These are phyloP conservation scores for Talaromyces proteolyticus DNA, from an alignment of 495 filamentous ascomycete species.

Conservation along the genomic window DNA sequence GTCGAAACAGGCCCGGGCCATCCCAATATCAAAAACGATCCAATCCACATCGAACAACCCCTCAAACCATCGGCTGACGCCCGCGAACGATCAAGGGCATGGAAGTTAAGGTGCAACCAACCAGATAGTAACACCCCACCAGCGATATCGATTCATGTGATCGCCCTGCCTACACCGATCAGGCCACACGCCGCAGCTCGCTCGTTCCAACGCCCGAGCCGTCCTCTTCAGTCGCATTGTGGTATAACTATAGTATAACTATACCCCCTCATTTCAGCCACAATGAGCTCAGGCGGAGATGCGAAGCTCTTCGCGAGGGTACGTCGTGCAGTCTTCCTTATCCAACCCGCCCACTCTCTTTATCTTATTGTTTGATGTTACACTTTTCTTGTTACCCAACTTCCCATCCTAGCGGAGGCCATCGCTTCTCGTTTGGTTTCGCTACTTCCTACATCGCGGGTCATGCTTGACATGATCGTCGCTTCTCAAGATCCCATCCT, in stretches of 20 bases:
- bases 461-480: neutral
- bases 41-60: conserved; percentile 6
- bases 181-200: too few species aligned
- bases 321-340: conserved; percentile 48
- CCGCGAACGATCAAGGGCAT: conserved; percentile 16
- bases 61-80: conserved; percentile 13
- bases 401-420: neutral
- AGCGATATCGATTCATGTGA: conserved; percentile 16
- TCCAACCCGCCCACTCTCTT: conserved; percentile 12
- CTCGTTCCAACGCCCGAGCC: too few species aligned
- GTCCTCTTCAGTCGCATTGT: too few species aligned
- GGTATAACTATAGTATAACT: too few species aligned
- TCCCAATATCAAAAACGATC: conserved; percentile 5
- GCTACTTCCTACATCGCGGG: neutral
- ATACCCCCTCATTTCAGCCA: conserved; percentile 1
- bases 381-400: neutral
- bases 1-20: too few species aligned
- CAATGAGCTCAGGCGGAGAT: conserved; percentile 79
- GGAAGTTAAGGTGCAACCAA: conserved; percentile 12
- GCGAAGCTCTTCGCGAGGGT: conserved; percentile 99
- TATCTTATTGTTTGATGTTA: conserved; percentile 4
- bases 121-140: conserved; percentile 17
- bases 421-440: neutral
- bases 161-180: too few species aligned
- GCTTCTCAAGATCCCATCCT: conserved; percentile 34